Percentiles rank a stretch among this genome's conserved stretches.
Evolutionary conservation across 352 stramenopile species (phyloP).

Genomic region (Ophiocytium majus): DNA sequence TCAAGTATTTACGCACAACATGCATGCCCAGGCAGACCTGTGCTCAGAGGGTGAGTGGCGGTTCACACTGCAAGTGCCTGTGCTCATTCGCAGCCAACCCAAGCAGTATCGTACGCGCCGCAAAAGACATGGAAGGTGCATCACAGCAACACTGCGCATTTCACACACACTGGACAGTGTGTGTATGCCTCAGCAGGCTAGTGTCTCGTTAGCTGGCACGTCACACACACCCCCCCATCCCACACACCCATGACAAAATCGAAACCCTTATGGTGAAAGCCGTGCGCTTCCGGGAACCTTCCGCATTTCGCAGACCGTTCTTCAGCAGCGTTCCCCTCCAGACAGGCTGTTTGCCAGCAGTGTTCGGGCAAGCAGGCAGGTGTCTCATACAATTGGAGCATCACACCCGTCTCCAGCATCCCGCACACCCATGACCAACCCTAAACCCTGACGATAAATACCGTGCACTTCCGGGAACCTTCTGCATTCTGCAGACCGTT

Average conservation of each 20-base stretch:
- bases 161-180: background rate
- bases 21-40: too few species aligned
- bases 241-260: background rate
- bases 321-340: too few species aligned
- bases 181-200: background rate
- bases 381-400: background rate
- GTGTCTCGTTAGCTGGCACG: background rate
- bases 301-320: slow-evolving; percentile 57
- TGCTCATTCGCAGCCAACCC: too few species aligned
- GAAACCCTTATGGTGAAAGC: background rate
- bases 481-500: slow-evolving; percentile 56
- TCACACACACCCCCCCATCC: background rate
- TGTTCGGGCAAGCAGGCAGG: background rate
- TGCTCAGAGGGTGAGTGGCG: too few species aligned
- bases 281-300: background rate
- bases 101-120: background rate
- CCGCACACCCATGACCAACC: background rate
- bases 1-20: too few species aligned
- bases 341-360: too few species aligned
- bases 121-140: background rate
- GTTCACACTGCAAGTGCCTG: too few species aligned
- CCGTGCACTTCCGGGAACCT: background rate
- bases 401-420: background rate
- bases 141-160: background rate
- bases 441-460: background rate